Conservation (phyloP, 2,329 filamentous ascomycete species). For the Chaetomiaceae sp. region DNA sequence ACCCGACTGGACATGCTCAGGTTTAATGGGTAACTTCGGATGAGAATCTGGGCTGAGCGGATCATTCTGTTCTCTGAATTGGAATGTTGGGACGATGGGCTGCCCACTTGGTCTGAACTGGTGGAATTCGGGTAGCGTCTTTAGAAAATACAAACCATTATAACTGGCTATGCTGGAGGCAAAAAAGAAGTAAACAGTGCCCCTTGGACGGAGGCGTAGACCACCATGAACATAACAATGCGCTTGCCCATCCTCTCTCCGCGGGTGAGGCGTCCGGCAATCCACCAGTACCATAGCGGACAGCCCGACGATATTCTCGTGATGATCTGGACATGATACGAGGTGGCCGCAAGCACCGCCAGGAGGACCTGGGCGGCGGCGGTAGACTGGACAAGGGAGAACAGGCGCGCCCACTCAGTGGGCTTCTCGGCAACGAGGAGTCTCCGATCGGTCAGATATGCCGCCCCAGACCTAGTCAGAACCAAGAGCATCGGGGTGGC, state of each 20-base stretch:
- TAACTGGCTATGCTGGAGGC: slow-evolving; percentile 69
- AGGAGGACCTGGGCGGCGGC: slow-evolving; percentile 69
- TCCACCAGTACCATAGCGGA: slow-evolving; percentile 81
- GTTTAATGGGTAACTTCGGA: too few species aligned
- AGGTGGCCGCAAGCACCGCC: slow-evolving; percentile 64
- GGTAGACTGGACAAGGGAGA: slow-evolving; percentile 46
- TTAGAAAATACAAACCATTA: too few species aligned
- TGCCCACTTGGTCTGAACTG: background rate
- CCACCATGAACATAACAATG: slow-evolving; percentile 61
- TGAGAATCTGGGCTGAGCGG: background rate
- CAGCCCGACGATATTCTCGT: slow-evolving; percentile 83
- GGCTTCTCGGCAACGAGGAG: slow-evolving; percentile 1
- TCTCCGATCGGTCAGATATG: slow-evolving; percentile 17
- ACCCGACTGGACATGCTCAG: too few species aligned
- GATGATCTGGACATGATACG: slow-evolving; percentile 90
- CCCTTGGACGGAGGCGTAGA: slow-evolving; percentile 79
- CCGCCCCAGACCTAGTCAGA: slow-evolving; percentile 55
- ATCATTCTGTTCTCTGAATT: background rate
- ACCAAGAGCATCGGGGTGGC: slow-evolving; percentile 71
- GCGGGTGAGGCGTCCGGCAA: slow-evolving; percentile 48
- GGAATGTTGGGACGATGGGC: background rate
- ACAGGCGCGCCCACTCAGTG: slow-evolving; percentile 15
- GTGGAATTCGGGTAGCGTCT: too few species aligned
- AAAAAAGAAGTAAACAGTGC: slow-evolving; percentile 84
- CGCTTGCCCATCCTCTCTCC: slow-evolving; percentile 25